phyloP scores from a whole-genome alignment of 1,284 basidiomycete genomes.

The Macrocybe sp. region DNA sequence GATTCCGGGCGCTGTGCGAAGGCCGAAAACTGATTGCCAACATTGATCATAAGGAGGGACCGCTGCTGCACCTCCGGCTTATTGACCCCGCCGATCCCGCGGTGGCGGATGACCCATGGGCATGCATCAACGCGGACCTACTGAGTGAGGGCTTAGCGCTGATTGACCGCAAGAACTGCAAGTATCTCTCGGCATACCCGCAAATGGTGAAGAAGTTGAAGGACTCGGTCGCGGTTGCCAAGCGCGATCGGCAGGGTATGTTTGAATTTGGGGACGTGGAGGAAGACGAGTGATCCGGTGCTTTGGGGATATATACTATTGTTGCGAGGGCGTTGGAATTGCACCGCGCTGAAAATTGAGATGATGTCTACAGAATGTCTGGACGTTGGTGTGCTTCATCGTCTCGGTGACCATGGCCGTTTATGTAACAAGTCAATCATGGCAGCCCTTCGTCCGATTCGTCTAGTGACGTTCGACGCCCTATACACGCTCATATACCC shows the following conservation, averaged over 20 bases:
- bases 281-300: constrained; percentile 46
- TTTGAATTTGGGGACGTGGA: constrained; percentile 86
- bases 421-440: background rate
- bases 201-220: constrained; percentile 64
- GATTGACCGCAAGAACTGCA: constrained; percentile 75
- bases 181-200: constrained; percentile 70
- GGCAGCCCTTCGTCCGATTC: constrained; percentile 26
- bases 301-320: no score
- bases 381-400: background rate
- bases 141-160: constrained; percentile 76
- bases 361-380: background rate
- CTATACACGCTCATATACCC: constrained; percentile 66
- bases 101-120: constrained; percentile 60
- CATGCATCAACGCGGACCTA: constrained; percentile 82
- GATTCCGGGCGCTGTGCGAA: constrained; percentile 82
- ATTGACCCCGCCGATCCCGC: constrained; percentile 80
- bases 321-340: background rate
- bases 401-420: no score
- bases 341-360: background rate
- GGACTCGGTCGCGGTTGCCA: constrained; percentile 60
- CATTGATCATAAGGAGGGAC: constrained; percentile 79
- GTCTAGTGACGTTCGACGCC: constrained; percentile 68
- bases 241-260: constrained; percentile 75
- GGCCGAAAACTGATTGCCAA: constrained; percentile 89
- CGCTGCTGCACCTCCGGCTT: constrained; percentile 77